These are phyloP conservation scores for Vigna hirtella DNA, from an alignment of 306 rosid species.

Conservation along the genomic window DNA sequence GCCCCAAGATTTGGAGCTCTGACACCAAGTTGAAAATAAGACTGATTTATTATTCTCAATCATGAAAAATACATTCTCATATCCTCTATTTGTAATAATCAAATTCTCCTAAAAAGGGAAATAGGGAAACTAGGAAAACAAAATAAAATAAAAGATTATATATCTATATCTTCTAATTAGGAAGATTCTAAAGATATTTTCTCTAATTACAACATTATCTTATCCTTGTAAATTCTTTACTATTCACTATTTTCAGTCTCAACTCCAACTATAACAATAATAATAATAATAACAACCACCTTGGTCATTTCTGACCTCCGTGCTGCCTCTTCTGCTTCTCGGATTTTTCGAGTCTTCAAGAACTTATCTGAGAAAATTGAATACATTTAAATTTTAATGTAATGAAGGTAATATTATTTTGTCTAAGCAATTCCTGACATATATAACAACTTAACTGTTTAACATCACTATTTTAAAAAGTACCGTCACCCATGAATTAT, in stretches of 20 bases:
- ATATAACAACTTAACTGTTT: constrained; percentile 2
- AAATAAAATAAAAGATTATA: too few species aligned
- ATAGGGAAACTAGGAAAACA: too few species aligned
- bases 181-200: too few species aligned
- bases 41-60: too few species aligned
- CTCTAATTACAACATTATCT: not conserved
- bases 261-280: not conserved
- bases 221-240: not conserved
- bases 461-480: not conserved
- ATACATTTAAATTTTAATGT: constrained; percentile 16
- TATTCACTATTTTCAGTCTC: constrained; percentile 1
- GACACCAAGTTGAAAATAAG: too few species aligned
- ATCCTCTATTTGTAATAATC: too few species aligned
- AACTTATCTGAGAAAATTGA: constrained; percentile 61
- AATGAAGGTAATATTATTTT: constrained; percentile 3
- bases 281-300: constrained; percentile 30
- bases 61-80: too few species aligned
- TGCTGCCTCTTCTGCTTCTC: constrained; percentile 89
- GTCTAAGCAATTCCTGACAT: constrained; percentile 1
- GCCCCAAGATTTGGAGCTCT: too few species aligned
- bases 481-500: not conserved
- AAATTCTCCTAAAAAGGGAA: too few species aligned
- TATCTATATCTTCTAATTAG: too few species aligned
- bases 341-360: constrained; percentile 80
- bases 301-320: constrained; percentile 78